A percentile compares a stretch with the other conserved stretches of the same genome.
These are phyloP conservation scores for Vigna nakashimae DNA, from an alignment of 306 rosid species.

Conservation along the genomic window DNA sequence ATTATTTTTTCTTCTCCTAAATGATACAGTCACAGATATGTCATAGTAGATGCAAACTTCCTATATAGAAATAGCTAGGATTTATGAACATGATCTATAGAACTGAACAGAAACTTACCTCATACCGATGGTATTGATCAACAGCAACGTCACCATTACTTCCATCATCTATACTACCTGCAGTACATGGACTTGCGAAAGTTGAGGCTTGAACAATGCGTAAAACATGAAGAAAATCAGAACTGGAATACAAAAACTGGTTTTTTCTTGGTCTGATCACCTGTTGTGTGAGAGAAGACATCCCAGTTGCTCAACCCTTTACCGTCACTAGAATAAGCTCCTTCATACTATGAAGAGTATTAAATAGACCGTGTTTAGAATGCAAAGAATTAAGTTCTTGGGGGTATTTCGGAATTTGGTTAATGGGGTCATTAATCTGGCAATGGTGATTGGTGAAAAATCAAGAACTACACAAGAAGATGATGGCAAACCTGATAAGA, in stretches of 20 bases:
- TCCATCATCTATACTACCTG: constrained; percentile 59
- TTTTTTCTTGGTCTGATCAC: constrained; percentile 31
- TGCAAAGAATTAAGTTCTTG: neutral
- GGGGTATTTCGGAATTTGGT: neutral
- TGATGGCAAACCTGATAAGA: constrained; percentile 66
- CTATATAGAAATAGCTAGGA: neutral
- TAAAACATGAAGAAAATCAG: neutral
- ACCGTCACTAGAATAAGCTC: constrained; percentile 73
- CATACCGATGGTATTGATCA: constrained; percentile 73
- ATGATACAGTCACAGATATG: neutral
- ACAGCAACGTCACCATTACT: constrained; percentile 64
- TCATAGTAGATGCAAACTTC: neutral
- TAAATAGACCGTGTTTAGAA: neutral
- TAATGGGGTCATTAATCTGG: neutral
- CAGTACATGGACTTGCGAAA: neutral
- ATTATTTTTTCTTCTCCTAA: too few relatives aligned
- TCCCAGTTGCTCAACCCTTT: constrained; percentile 80
- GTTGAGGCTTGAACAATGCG: neutral
- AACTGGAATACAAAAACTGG: neutral
- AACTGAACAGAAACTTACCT: constrained; percentile 42
- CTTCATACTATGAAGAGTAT: constrained; percentile 60
- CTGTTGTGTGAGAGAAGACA: constrained; percentile 66
- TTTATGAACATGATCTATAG: neutral
- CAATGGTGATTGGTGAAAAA: neutral
- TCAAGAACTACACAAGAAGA: neutral